Percentiles rank a stretch among this genome's conserved stretches.
Conservation (phyloP, 148 eudicot species). For the Amaranthus hypochondriacus region DNA sequence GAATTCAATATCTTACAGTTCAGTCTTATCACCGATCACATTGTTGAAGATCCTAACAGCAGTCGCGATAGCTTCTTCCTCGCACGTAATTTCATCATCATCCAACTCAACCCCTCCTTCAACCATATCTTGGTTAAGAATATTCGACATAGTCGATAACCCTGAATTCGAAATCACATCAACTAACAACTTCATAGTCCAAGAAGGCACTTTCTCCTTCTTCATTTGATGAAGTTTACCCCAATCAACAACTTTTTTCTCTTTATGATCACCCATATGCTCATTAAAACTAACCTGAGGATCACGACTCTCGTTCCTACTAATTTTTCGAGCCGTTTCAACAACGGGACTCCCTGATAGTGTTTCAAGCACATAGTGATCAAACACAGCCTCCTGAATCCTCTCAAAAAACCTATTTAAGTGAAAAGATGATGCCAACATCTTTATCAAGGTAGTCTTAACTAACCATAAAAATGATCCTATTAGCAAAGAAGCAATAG, state of each 20-base stretch:
- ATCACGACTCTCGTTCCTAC: slow-evolving; percentile 29
- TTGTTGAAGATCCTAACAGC: slow-evolving; percentile 61
- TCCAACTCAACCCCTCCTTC: slow-evolving; percentile 53
- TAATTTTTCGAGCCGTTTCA: slow-evolving; percentile 28
- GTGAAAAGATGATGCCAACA: slow-evolving; percentile 79
- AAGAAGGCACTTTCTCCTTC: slow-evolving; percentile 73
- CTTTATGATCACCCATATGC: slow-evolving; percentile 24
- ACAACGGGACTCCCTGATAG: slow-evolving; percentile 67
- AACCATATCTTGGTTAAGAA: slow-evolving; percentile 45
- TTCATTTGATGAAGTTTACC: slow-evolving; percentile 68
- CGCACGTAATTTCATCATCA: slow-evolving; percentile 64
- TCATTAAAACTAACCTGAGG: slow-evolving; percentile 38
- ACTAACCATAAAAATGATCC: slow-evolving; percentile 65
- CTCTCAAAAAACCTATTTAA: slow-evolving; percentile 70
- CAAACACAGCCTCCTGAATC: slow-evolving; percentile 70
- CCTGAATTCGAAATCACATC: slow-evolving; percentile 70
- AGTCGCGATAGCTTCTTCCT: slow-evolving; percentile 79
- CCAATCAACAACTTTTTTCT: slow-evolving; percentile 56
- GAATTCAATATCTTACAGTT: slow-evolving; percentile 26
- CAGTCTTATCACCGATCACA: slow-evolving; percentile 34
- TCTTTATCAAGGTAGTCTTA: slow-evolving; percentile 63
- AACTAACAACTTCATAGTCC: slow-evolving; percentile 76
- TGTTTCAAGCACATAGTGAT: slow-evolving; percentile 63
- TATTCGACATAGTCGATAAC: slow-evolving; percentile 58
- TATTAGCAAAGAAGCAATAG: slow-evolving; percentile 45